Evolutionary conservation across 768 basidiomycete genomes (phyloP), one percentile per base, ranked within the genome.

Genomic region (Multifurca ochricompacta): DNA sequence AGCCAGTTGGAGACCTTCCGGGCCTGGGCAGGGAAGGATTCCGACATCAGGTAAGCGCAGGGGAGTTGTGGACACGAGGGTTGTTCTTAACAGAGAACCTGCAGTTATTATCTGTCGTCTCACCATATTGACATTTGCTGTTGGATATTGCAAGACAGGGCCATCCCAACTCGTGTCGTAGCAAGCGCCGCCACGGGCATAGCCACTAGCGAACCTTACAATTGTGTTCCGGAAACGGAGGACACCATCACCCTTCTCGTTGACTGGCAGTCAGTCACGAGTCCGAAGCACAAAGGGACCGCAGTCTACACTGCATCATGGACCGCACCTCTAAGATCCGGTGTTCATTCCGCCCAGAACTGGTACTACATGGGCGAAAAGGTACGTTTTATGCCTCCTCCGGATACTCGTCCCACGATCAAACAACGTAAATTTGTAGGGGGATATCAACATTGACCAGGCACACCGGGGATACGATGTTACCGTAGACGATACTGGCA

Each of bases 321-420:
- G 92, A 93, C 92, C 1, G 92, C 93, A 1, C 93, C 92, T 16
- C 72, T 91, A 55, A 87, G 88, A 66, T 77, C 87, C 19, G 92
- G 91, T n/a, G 77, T 95, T 8, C 91, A 94, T 68, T 85, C 87
- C 7, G 86, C 85, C 36, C 92, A 96, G 64, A 84, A 90, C 64
- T 94, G 89, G 87, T 91, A 94, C 70, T 94, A 93, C 70, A 90
- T 94, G 87, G 92, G 79, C 45, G 86, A 90, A 73, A 94, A 90
- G 76, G 90, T 83, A 49, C 7, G 61, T 46, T 18, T 9, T 30
- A n/a, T 47, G 3, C 5, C 37, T 9, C 28, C 39, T 47, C 14
- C n/a, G 19, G 14, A 27, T 6, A 21, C 9, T 37, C 42, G 9
- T n/a, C 31, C 11, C 34, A n/a, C 25, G n/a, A 31, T 46, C 23